Evolutionary conservation across 2,329 filamentous ascomycete genomes (phyloP).

Genomic region (Amesomyces nigricolor): DNA sequence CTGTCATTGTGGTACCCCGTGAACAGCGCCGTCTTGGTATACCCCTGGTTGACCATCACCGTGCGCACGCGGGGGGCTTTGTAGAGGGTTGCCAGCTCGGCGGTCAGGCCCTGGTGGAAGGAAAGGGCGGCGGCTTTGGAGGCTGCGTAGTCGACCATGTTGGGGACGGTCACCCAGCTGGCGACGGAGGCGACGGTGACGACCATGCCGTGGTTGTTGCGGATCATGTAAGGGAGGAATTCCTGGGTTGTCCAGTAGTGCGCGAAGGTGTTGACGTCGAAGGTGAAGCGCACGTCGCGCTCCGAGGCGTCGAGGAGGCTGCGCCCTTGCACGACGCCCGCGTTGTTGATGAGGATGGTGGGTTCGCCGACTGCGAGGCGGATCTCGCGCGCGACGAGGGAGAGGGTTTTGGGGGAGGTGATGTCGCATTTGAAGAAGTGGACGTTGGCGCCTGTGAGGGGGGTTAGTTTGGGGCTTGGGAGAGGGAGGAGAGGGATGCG

Average conservation of each 20-base stretch:
- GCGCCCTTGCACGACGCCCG: slow-evolving; percentile 57
- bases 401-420: slow-evolving; percentile 50
- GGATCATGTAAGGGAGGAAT: slow-evolving; percentile 62
- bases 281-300: slow-evolving; percentile 58
- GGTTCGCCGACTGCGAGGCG: slow-evolving; percentile 54
- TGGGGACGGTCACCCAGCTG: slow-evolving; percentile 53
- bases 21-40: slow-evolving; percentile 57
- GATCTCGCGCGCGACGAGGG: slow-evolving; percentile 47
- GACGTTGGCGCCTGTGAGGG: slow-evolving; percentile 42
- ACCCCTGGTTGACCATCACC: slow-evolving; percentile 59
- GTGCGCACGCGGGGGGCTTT: slow-evolving; percentile 59
- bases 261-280: slow-evolving; percentile 64
- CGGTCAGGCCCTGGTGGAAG: slow-evolving; percentile 61
- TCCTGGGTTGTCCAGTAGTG: slow-evolving; percentile 62
- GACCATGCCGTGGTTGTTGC: slow-evolving; percentile 63
- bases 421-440: slow-evolving; percentile 67
- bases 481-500: slow-evolving; percentile 25
- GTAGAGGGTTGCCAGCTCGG: slow-evolving; percentile 55
- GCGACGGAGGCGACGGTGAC: slow-evolving; percentile 64
- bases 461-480: background rate
- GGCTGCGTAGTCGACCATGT: slow-evolving; percentile 62
- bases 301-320: slow-evolving; percentile 54
- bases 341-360: slow-evolving; percentile 68
- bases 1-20: slow-evolving; percentile 47
- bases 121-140: slow-evolving; percentile 61